Conservation (phyloP, 2,329 filamentous ascomycete genomes). For the Xylogone sp. region DNA sequence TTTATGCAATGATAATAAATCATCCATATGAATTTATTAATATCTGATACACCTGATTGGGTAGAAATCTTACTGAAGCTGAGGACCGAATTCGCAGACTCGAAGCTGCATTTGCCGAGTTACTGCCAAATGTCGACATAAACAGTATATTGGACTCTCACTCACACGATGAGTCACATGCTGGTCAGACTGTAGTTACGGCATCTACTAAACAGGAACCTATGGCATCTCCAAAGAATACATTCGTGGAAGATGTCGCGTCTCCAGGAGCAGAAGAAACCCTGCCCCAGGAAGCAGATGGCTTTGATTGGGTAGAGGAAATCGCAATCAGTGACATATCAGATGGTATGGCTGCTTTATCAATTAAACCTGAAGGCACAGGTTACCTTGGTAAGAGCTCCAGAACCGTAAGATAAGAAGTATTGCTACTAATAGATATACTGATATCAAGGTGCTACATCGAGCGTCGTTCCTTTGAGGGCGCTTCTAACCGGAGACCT, state of each 20-base stretch:
- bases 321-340: constrained; percentile 7
- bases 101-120: constrained; percentile 8
- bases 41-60: background rate
- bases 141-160: constrained; percentile 6
- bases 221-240: background rate
- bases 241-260: background rate
- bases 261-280: constrained; percentile 9
- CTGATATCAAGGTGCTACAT: constrained; percentile 9
- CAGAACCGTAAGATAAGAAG: background rate
- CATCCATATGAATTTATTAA: background rate
- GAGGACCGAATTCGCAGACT: constrained; percentile 13
- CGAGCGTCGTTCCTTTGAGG: constrained; percentile 9
- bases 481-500: background rate
- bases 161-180: background rate
- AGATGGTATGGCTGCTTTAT: constrained; percentile 33
- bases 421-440: background rate
- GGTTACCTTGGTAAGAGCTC: constrained; percentile 27
- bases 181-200: background rate
- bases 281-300: constrained; percentile 14
- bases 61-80: constrained; percentile 12
- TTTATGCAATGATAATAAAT: background rate
- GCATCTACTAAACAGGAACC: background rate
- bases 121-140: constrained; percentile 15
- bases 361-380: constrained; percentile 31
- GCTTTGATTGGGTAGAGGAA: constrained; percentile 16